These are phyloP conservation scores for Inonotus obliquus DNA, from an alignment of 1,284 basidiomycete genomes.

Conservation along the genomic window DNA sequence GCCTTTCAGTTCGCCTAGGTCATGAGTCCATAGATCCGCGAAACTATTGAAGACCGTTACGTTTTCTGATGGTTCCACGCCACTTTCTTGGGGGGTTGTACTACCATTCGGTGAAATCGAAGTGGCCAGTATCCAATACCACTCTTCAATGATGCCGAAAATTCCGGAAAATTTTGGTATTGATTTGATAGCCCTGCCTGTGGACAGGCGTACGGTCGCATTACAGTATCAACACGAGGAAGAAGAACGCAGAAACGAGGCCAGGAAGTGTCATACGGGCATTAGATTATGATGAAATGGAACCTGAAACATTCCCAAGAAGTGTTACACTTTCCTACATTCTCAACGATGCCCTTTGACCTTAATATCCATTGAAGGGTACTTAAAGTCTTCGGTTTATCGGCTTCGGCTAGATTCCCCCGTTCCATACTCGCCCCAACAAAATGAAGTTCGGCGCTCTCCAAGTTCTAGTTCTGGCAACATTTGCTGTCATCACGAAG, in stretches of 20 bases:
- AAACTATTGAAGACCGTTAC: too few relatives aligned
- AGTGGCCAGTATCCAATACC: background rate
- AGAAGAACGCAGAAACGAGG: background rate
- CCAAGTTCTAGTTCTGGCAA: background rate
- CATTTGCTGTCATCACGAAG: slow-evolving; percentile 22
- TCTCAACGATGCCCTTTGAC: too few relatives aligned
- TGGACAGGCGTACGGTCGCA: background rate
- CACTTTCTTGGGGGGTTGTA: background rate
- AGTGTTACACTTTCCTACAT: background rate
- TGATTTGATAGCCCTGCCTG: background rate
- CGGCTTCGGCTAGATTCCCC: background rate
- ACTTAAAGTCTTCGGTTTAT: background rate
- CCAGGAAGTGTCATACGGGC: background rate
- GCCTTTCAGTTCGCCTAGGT: background rate
- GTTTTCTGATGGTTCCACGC: too few relatives aligned
- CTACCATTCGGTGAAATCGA: background rate
- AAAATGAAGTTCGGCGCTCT: slow-evolving; percentile 7
- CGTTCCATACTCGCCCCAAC: background rate
- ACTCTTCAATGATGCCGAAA: background rate
- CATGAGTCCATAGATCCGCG: background rate
- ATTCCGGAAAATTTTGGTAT: background rate
- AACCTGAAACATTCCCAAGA: too few relatives aligned
- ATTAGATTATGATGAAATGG: background rate
- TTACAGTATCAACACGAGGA: background rate
- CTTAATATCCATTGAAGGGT: background rate